These are phyloP conservation scores for Grammothele lineata DNA, from an alignment of 768 basidiomycete genomes.

Conservation along the genomic window DNA sequence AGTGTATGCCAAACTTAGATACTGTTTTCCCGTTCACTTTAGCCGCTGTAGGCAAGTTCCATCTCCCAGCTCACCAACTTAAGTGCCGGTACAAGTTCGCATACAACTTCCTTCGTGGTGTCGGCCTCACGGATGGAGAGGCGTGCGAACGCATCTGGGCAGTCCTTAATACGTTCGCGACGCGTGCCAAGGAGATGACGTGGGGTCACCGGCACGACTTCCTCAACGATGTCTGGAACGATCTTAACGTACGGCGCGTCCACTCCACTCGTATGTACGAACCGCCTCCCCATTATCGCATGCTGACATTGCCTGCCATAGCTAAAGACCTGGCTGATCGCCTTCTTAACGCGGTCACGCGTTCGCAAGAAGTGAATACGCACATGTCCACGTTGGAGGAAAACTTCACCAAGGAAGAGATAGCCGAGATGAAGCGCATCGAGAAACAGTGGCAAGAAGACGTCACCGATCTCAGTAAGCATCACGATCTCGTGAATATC, in stretches of 20 bases:
- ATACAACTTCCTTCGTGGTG: conserved; percentile 11
- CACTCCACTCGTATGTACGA: conserved; percentile 12
- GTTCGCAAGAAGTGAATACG: too few relatives aligned
- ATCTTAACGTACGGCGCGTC: conserved; percentile 10
- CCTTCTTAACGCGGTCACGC: too few relatives aligned
- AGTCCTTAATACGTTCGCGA: conserved; percentile 2
- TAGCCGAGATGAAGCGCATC: too few relatives aligned
- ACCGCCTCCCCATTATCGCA: too few relatives aligned
- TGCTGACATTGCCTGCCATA: too few relatives aligned
- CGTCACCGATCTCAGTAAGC: too few relatives aligned
- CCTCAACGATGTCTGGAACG: conserved; percentile 14
- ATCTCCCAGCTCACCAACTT: conserved; percentile 8
- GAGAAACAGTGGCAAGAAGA: too few relatives aligned
- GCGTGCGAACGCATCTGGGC: conserved; percentile 16
- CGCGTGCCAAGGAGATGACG: conserved; percentile 12
- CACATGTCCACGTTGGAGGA: too few relatives aligned
- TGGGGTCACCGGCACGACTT: conserved; percentile 18
- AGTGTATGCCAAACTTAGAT: background rate
- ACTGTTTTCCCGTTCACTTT: conserved; percentile 1
- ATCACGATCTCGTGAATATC: background rate
- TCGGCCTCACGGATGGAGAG: conserved; percentile 14
- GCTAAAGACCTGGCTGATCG: too few relatives aligned
- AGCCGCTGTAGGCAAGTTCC: conserved; percentile 13
- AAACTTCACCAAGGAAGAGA: too few relatives aligned
- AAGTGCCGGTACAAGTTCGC: conserved; percentile 6